Evolutionary conservation across 257 asterid genomes (phyloP), one percentile per base, ranked within the genome.

Genomic region (Penstemon newberryi): DNA sequence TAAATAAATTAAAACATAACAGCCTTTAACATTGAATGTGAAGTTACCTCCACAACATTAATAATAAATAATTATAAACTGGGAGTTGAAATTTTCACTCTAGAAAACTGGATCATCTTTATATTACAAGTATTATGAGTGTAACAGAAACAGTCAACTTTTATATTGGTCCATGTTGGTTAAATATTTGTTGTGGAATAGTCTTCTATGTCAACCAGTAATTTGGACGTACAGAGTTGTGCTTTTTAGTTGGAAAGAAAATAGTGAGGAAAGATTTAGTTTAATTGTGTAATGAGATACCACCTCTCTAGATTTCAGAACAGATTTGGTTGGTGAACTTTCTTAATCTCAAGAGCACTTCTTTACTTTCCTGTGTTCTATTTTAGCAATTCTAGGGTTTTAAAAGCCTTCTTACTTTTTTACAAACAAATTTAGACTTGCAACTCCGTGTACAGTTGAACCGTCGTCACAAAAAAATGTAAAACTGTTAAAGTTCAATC

Each of bases 181-280:
- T 10, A 66, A 19, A 52, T 11, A 7, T 6, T 36, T 33, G 5
- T 43, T 37, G 44, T 6, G 19, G 38, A 50, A 47, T 13, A 47
- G 39, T 8, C 36, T 19, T 50, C 36, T 53, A 38, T 6, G 5
- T 12, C 45, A 18, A 8, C 60, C 36, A 18, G 61, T 72, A 10
- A 19, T 49, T 58, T 52, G 58, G 71, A 41, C 50, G 40, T 44
- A 56, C 12, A 62, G 56, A 76, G 61, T 56, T 54, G 44, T 41
- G 41, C 18, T 42, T 66, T 62, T 36, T 33, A 7, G 7, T 49
- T 11, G 43, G 60, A 60, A 45, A 19, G 63, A 76, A 46, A 54
- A 72, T 37, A 8, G 15, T 25, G 40, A 41, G 6, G 9, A 41
- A 37, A 7, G 3, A 6, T n/a, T 47, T 49, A 18, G 25, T 13